Evolutionary conservation across 805 yeast species (phyloP).

Genomic region (Torulaspora gathmanii): DNA sequence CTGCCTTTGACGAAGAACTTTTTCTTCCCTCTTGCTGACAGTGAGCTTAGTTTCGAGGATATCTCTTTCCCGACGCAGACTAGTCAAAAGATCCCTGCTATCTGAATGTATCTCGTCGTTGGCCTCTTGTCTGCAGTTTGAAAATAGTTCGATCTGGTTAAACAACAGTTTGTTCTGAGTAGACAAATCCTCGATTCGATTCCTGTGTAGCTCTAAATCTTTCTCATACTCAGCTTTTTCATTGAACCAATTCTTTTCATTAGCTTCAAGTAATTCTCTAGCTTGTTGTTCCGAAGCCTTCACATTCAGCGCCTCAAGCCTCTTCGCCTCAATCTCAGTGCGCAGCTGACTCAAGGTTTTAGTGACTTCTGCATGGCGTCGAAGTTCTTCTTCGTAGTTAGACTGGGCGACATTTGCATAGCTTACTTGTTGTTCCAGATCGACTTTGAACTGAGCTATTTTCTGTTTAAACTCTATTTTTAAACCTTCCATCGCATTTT

Average conservation of each 20-base stretch:
- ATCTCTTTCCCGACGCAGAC: constrained; percentile 72
- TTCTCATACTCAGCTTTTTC: constrained; percentile 43
- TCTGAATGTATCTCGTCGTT: constrained; percentile 22
- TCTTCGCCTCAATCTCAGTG: constrained; percentile 34
- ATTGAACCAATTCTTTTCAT: constrained; percentile 44
- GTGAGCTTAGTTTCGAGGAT: constrained; percentile 57
- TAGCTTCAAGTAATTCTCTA: constrained; percentile 32
- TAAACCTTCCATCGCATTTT: constrained; percentile 20
- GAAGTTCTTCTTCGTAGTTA: constrained; percentile 53
- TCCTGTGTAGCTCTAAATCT: constrained; percentile 43
- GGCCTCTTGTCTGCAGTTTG: constrained; percentile 16
- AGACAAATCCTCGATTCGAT: constrained; percentile 50
- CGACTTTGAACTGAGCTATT: constrained; percentile 32
- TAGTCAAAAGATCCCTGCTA: constrained; percentile 51
- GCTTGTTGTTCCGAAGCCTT: constrained; percentile 32
- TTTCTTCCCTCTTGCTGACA: constrained; percentile 49
- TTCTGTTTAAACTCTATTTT: constrained; percentile 31
- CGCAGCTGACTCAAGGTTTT: constrained; percentile 41
- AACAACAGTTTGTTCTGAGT: constrained; percentile 66
- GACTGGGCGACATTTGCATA: constrained; percentile 47
- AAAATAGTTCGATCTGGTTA: constrained; percentile 55
- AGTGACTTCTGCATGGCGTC: constrained; percentile 50
- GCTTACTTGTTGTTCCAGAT: constrained; percentile 43
- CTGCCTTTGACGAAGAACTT: constrained; percentile 48
- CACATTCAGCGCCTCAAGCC: constrained; percentile 26